Conservation (phyloP, 2,329 filamentous ascomycete genomes). For the Penicillium sp. region DNA sequence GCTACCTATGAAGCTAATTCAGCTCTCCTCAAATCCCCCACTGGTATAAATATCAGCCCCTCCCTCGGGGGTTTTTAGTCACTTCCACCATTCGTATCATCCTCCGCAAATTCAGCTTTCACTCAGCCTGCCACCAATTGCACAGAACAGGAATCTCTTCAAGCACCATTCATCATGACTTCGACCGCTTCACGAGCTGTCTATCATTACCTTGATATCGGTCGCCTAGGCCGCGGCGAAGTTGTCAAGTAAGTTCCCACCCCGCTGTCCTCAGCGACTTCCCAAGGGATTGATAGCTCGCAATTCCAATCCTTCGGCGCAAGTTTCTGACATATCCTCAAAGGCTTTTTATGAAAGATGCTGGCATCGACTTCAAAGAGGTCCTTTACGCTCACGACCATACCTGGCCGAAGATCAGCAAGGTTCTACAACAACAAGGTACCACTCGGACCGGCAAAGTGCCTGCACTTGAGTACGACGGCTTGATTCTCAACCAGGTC, state of each 20-base stretch:
- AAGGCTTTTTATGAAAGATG: constrained; percentile 33
- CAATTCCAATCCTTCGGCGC: background rate
- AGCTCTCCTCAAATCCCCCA: background rate
- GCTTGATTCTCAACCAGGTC: constrained; percentile 29
- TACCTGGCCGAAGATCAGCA: constrained; percentile 28
- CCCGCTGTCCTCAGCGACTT: background rate
- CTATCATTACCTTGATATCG: constrained; percentile 31
- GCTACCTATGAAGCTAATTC: too few species aligned
- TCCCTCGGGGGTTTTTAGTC: background rate
- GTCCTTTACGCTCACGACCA: constrained; percentile 31
- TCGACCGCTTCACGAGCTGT: background rate
- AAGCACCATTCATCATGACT: background rate
- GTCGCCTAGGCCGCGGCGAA: constrained; percentile 30
- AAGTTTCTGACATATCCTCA: background rate
- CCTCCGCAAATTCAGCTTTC: background rate
- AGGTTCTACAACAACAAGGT: constrained; percentile 30
- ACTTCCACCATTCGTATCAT: background rate
- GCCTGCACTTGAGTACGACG: constrained; percentile 41
- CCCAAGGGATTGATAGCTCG: background rate
- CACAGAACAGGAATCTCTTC: background rate
- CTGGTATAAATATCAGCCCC: background rate
- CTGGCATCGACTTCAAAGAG: constrained; percentile 30
- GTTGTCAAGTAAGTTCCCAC: constrained; percentile 27
- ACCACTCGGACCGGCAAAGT: constrained; percentile 35
- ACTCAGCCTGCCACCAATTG: too few species aligned